Percentiles rank a stretch among this genome's conserved stretches.
These are phyloP conservation scores for Stephania cephalantha DNA, from an alignment of 164 flowering plant genomes.

Conservation along the genomic window DNA sequence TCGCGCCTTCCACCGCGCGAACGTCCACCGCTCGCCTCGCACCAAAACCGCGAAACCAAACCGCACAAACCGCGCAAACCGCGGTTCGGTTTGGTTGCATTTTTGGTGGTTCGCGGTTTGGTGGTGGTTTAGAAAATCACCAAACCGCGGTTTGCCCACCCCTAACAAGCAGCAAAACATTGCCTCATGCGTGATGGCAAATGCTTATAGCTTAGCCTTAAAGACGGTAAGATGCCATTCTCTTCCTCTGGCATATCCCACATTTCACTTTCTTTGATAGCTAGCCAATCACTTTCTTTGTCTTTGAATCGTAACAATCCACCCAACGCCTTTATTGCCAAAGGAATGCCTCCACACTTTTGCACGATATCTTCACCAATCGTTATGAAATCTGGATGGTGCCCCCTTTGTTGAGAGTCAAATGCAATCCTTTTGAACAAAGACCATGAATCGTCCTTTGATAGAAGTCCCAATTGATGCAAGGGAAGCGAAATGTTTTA, in stretches of 20 bases:
- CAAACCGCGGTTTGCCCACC: too few species aligned
- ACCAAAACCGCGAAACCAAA: too few species aligned
- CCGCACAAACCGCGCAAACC: too few species aligned
- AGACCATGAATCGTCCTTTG: conserved; percentile 5
- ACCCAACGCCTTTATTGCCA: conserved; percentile 13
- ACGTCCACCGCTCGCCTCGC: too few species aligned
- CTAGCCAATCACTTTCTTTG: conserved; percentile 9
- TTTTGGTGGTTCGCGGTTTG: too few species aligned
- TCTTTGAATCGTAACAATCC: conserved; percentile 6
- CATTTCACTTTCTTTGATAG: conserved; percentile 7
- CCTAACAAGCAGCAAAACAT: conserved; percentile 14
- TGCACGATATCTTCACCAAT: background rate
- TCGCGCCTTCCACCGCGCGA: too few species aligned
- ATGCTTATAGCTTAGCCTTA: conserved; percentile 16
- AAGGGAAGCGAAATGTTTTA: background rate
- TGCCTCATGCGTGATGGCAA: conserved; percentile 14
- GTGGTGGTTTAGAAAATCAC: too few species aligned
- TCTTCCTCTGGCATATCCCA: conserved; percentile 9
- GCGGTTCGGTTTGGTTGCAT: too few species aligned
- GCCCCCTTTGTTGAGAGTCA: background rate
- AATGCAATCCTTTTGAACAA: background rate
- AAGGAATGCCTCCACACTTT: conserved; percentile 18
- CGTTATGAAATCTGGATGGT: background rate
- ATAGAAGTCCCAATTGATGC: background rate
- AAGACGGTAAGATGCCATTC: conserved; percentile 11